phyloP scores from a whole-genome alignment of 805 yeast species.

The Lipomyces starkeyi region DNA sequence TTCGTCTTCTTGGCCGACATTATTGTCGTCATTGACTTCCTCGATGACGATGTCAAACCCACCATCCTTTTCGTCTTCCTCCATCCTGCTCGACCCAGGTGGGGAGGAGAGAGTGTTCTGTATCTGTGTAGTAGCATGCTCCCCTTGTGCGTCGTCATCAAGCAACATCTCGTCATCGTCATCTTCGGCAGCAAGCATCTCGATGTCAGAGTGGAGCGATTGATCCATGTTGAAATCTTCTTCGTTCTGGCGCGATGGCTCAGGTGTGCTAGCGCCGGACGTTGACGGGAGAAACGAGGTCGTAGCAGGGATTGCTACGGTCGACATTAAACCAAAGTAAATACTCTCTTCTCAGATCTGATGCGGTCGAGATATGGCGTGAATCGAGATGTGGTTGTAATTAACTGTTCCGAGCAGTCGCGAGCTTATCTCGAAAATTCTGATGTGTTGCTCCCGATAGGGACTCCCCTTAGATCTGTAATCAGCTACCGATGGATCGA shows the following conservation, averaged over 20 bases:
- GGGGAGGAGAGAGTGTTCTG: neutral
- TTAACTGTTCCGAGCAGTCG: neutral
- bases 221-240: constrained; percentile 11
- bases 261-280: neutral
- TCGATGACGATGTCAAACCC: neutral
- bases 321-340: neutral
- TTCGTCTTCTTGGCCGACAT: neutral
- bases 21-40: neutral
- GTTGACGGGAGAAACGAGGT: neutral
- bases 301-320: constrained; percentile 13
- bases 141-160: constrained; percentile 18
- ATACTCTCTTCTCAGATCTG: neutral
- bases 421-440: neutral
- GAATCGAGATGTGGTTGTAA: neutral
- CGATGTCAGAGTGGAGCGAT: constrained; percentile 21
- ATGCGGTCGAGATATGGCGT: neutral
- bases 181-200: constrained; percentile 21
- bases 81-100: constrained; percentile 7
- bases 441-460: neutral
- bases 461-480: neutral
- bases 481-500: neutral
- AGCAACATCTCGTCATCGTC: constrained; percentile 25
- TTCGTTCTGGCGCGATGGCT: neutral
- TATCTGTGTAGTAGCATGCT: neutral
- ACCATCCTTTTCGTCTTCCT: constrained; percentile 10